Evolutionary conservation across 331 rosid genomes (phyloP), one percentile per base, ranked within the genome.

Genomic region (Malus hybrid): DNA sequence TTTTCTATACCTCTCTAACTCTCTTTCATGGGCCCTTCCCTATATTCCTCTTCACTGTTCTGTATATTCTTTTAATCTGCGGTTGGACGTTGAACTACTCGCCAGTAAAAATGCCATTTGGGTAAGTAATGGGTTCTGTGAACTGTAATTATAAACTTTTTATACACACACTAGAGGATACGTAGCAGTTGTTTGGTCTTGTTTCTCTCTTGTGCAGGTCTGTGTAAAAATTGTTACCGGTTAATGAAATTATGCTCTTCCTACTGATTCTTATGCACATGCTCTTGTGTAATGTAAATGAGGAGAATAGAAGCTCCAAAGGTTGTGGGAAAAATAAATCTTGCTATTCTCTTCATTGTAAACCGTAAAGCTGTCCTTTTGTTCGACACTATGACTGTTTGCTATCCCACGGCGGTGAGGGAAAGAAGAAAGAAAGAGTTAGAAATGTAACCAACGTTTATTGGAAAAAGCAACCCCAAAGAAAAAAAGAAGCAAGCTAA

Each of bases 71-170:
- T 54, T 73, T 76, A 39, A 80, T 65, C 46, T 83, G 84, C 89
- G 87, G 98, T 73, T 91, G 86, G 98, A 90, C 80, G 76, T 93
- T 72, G 98, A 93, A 76, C 81, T 91, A 67, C 91, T 93, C 63
- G 29, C 98, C 70, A 93, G 88, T 85, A 93, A 93, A 78, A 82
- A 93, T 83, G 61, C 96, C 98, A 78, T 91, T 90, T 77, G 98
- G 98, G 98, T 91, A 87, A 86, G 91, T 69, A 82, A 73, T 71
- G 56, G 68, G 44, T 66, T 33, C 54, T 65, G 32, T 52, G 46
- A 68, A 68, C 9, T 42, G 27, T 70, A 50, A 34, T 42, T 13
- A 28, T 55, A 65, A 13, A 50, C 69, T 32, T 44, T 54, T 9
- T 5, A 32, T 54, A 60, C 60, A 48, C 65, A 61, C 59, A 65